Base-by-base conservation (phyloP, 257 asterid species). In the Scutellaria minor region DNA sequence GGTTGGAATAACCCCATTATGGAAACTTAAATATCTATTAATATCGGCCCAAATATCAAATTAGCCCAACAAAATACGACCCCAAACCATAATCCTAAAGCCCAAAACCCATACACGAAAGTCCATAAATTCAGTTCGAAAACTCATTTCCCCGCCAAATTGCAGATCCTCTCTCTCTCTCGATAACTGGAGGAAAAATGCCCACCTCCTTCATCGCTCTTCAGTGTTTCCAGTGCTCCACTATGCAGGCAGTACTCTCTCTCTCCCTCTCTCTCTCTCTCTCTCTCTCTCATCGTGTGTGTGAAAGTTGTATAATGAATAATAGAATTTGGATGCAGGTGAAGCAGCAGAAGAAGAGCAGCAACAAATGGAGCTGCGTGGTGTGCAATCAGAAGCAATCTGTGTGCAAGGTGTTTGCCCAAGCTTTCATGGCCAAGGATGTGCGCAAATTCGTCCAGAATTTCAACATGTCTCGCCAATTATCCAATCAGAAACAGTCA, bases 341-440 rank as follows among this genome's bases (percentile, higher is more conserved):
- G 86, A 91, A 91, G 95, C 98, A 94, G 89, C 84, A 80, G 90
- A 94, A 88, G 85, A 94, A 89, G 93, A 89, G 96, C 77, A 82
- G 89, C 84, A 91, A 88, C 78, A 88, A 82, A 64, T 94, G 99
- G 99, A 81, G 11, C 74, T 94, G 99, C 82, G 97, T 85, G 18
- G 93, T 89, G 48, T 94, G 99, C 84, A 88, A 92, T 78, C 78
- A 88, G 90, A 94, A 87, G 81, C 97, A 94, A 66, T 89, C 99
- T 2, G 81, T 85, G 15, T 81, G 87, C 24, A 85, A 82, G 67
- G 93, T 89, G 41, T 89, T 83, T 45, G 85, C 93, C 6, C 88
- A 80, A 52, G 85, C 87, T 9, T 79, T 80, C 60, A 82, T 86
- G 96, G 99, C 98, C 31, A 94, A 84, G 75, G 95, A 88, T 48